Evolutionary conservation across 192 early-diverging fungal genomes (phyloP), one percentile per base, ranked within the genome.

Genomic region (Coemansia sp.): DNA sequence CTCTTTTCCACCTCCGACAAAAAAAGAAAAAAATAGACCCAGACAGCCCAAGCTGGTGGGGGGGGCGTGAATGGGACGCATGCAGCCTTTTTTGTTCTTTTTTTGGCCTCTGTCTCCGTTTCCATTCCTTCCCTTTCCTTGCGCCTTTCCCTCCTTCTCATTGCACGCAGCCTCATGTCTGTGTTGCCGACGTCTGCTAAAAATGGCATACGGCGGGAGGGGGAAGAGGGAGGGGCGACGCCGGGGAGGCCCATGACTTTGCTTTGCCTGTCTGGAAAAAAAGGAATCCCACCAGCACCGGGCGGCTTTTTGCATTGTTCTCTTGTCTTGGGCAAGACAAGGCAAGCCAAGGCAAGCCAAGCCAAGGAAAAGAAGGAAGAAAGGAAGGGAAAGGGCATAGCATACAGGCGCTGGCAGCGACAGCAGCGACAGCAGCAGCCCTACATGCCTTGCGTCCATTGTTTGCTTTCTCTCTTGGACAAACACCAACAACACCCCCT

Each of bases 391-490:
- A 58, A 60, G 71, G 71, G 58, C 8, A 43, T 47, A 36, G 40
- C 41, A 37, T 48, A 39, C 16, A 51, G 39, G 60, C 41, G 41
- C 37, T 32, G 22, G 58, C 36, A 16, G 58, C n/a, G 40, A 40
- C 39, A 41, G 22, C 10, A 19, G 48, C 37, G 18, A 19, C 49
- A n/a, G 60, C 49, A 8, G 39, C 63, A 40, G 11, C 39, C 59
- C 56, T 22, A 55, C 56, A 21, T 70, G 67, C 71, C 76, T 58
- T 60, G 66, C 18, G 8, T 16, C 46, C 76, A 78, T 78, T 78
- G 76, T 73, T 57, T 63, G 43, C 52, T 48, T 26, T 43, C 47
- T n/a, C 18, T 60, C 51, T 57, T 47, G 46, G 62, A 68, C 65
- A 74, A 74, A 74, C 72, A 74, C 62, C 62, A 15, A 58, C 51